phyloP scores from a whole-genome alignment of 2,329 filamentous ascomycete species.

The Scedosporium aurantiacum region DNA sequence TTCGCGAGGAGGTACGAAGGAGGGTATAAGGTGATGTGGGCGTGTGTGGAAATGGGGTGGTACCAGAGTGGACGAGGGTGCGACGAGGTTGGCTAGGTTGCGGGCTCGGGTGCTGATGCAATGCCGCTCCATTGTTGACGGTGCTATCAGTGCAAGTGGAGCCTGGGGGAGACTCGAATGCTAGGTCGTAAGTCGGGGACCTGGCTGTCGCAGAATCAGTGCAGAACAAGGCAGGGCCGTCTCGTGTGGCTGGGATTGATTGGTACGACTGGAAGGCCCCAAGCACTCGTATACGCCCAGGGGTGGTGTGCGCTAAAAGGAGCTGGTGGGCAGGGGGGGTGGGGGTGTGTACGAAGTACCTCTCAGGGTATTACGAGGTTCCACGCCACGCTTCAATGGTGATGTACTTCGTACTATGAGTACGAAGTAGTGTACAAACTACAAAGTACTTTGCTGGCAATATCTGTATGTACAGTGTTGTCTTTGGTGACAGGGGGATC shows the following conservation, averaged over 20 bases:
- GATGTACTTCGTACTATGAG: too few relatives aligned
- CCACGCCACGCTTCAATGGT: too few relatives aligned
- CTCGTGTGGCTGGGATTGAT: conserved; percentile 15
- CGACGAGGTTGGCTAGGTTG: not conserved
- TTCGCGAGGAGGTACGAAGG: not conserved
- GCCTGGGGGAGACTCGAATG: not conserved
- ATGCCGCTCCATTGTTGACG: not conserved
- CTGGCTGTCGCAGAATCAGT: conserved; percentile 11
- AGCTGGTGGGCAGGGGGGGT: not conserved
- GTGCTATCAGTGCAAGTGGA: conserved; percentile 4
- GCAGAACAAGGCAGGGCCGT: conserved; percentile 17
- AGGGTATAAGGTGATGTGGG: conserved; percentile 3
- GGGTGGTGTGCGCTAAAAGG: not conserved
- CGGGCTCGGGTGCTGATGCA: conserved; percentile 4
- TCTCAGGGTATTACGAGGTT: too few relatives aligned
- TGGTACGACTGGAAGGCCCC: not conserved
- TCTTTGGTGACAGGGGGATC: too few relatives aligned
- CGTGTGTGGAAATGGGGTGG: conserved; percentile 6
- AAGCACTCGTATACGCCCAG: too few relatives aligned
- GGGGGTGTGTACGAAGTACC: not conserved
- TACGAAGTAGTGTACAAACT: too few relatives aligned
- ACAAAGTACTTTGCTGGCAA: too few relatives aligned
- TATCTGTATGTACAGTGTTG: too few relatives aligned
- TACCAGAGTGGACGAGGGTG: not conserved
- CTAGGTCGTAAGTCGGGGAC: not conserved